These are phyloP conservation scores for Aspergillus neoniger DNA, from an alignment of 2,329 filamentous ascomycete genomes.

Conservation along the genomic window DNA sequence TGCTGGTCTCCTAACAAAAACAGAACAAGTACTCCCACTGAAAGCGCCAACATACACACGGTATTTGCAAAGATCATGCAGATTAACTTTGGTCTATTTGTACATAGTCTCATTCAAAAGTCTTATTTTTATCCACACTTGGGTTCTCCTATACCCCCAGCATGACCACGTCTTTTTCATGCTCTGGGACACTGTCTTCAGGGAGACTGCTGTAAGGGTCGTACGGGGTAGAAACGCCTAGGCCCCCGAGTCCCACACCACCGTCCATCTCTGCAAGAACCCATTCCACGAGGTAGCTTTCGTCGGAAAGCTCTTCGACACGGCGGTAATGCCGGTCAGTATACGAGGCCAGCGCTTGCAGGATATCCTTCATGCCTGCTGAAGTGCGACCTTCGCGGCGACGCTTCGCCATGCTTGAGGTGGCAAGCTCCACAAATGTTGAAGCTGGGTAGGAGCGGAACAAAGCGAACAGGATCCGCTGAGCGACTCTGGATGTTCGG, in stretches of 20 bases:
- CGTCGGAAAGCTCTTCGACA: constrained; percentile 85
- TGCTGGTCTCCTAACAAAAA: constrained; percentile 8
- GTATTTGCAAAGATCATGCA: constrained; percentile 11
- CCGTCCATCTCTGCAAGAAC: constrained; percentile 90
- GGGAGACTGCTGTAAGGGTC: constrained; percentile 16
- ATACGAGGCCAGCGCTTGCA: constrained; percentile 85
- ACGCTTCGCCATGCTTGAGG: constrained; percentile 31
- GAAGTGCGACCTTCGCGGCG: constrained; percentile 41
- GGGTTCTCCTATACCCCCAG: constrained; percentile 29
- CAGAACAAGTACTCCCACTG: constrained; percentile 22
- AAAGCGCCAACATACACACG: constrained; percentile 20
- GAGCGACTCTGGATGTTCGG: constrained; percentile 78
- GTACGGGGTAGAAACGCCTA: constrained; percentile 25
- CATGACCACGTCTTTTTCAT: constrained; percentile 45
- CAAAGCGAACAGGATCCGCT: constrained; percentile 78
- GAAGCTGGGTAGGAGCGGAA: constrained; percentile 79
- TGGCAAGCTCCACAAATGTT: constrained; percentile 70
- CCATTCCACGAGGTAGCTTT: constrained; percentile 93
- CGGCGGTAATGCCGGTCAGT: constrained; percentile 91
- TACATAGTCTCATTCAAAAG: constrained; percentile 22
- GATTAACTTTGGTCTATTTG: constrained; percentile 19
- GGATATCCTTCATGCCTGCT: constrained; percentile 74
- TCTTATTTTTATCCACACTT: neutral
- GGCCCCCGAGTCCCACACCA: constrained; percentile 51
- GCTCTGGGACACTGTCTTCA: constrained; percentile 26